Evolutionary conservation across 768 basidiomycete genomes (phyloP).

Genomic region (Boletus rufocinnamomeus): DNA sequence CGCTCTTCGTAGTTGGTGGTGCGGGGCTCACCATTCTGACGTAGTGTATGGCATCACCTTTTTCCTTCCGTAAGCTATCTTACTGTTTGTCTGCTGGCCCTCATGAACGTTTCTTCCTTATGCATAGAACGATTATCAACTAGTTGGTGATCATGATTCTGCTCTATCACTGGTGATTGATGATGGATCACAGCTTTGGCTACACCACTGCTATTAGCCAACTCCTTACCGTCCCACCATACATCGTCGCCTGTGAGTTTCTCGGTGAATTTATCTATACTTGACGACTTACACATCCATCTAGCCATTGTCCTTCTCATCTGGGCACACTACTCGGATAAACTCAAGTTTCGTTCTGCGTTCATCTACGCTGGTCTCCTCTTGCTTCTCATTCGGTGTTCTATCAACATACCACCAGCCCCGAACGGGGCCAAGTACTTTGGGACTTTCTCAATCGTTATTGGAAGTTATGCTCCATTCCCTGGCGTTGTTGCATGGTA

Average conservation of each 20-base stretch:
- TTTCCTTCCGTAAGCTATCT: constrained; percentile 61
- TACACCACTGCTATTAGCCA: constrained; percentile 57
- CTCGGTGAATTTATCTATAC: not conserved
- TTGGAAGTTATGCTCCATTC: constrained; percentile 56
- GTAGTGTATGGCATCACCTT: constrained; percentile 70
- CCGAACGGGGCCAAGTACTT: constrained; percentile 64
- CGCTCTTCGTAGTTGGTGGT: not conserved
- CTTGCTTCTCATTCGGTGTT: constrained; percentile 57
- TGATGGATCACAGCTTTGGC: constrained; percentile 49
- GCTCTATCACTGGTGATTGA: not conserved
- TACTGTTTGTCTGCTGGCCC: not conserved
- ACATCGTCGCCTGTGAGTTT: constrained; percentile 59
- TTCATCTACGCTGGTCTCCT: constrained; percentile 56
- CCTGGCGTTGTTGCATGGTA: constrained; percentile 67
- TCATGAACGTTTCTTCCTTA: not conserved
- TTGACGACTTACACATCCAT: not conserved
- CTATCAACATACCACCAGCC: constrained; percentile 61
- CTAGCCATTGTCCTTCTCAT: constrained; percentile 53
- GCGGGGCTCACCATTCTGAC: constrained; percentile 4
- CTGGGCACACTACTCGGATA: constrained; percentile 63
- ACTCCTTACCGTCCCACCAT: constrained; percentile 71
- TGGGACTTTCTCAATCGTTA: constrained; percentile 68
- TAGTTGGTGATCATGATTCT: constrained; percentile 31
- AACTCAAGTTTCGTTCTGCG: constrained; percentile 51
- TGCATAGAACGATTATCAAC: constrained; percentile 57